Evolutionary conservation across 1,284 basidiomycete species (phyloP).

Genomic region (Ceratobasidium sp.): DNA sequence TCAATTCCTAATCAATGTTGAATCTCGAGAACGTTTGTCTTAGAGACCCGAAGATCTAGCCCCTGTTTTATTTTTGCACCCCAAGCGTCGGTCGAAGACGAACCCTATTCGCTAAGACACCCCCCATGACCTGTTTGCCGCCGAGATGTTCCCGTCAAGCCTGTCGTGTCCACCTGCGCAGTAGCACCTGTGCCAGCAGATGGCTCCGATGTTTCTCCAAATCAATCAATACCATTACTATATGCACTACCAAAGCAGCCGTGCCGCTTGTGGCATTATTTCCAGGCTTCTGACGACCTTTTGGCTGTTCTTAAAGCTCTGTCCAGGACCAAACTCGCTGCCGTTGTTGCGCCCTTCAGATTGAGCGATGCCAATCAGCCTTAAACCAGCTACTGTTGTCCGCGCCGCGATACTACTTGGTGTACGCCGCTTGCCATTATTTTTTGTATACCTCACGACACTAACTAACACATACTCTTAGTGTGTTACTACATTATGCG

Average conservation of each 20-base stretch:
- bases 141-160: constrained; percentile 24
- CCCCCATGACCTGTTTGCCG: constrained; percentile 12
- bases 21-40: background rate
- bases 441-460: background rate
- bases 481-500: background rate
- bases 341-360: background rate
- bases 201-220: constrained; percentile 34
- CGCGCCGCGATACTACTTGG: background rate
- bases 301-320: background rate
- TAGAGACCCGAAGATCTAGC: too few species aligned
- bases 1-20: constrained; percentile 25
- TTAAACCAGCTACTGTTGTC: background rate
- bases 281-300: background rate
- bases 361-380: constrained; percentile 1
- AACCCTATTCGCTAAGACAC: background rate
- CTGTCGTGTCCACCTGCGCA: background rate
- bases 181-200: background rate
- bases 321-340: too few species aligned
- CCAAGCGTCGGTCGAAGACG: background rate
- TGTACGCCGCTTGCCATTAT: background rate
- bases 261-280: background rate
- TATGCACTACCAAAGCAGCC: background rate
- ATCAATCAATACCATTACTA: background rate
- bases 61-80: background rate
- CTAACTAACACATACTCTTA: constrained; percentile 2